Base-by-base conservation (phyloP, 108 stramenopile genomes). In the Cyclotella distinguenda region DNA sequence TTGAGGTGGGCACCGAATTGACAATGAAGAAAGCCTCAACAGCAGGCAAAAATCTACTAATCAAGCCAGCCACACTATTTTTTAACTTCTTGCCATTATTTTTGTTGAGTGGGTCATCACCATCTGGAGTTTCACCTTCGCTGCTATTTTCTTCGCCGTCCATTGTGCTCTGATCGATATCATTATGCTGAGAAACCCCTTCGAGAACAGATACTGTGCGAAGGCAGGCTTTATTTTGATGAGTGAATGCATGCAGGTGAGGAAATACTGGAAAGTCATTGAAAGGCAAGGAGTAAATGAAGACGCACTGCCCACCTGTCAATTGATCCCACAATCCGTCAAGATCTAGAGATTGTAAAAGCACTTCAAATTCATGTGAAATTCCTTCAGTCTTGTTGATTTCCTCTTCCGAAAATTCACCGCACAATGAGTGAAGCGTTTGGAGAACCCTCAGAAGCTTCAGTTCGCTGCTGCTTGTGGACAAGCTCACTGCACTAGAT, bases 1-100 rank as follows among this genome's bases (percentile, higher is more conserved):
- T n/a, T n/a, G 76, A 60, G 18, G 75, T 62, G 16, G 74, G 64
- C 51, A 81, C 77, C 18, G 82, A 84, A 64, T 94, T 94, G 0
- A 94, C 93, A 32, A 97, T 87, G 72, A 98, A 97, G 80, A 98
- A 98, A 8, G 88, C 82, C 74, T 98, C 96, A 56, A 98, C 87
- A 1, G 92, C 79, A 1, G 97, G 97, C 69, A 98, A 84, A 70
- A 98, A 96, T 50, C 95, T 70, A 6, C 91, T 89, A 26, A 97
- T 74, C 26, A 96, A 57, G 26, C 93, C 93, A 30, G 91, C 91
- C 25, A 92, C 80, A 53, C 86, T 86, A 59, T 86, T 94, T 47
- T 93, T 88, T 16, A 91, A 85, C 69, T 94, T 91, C 60, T 89
- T 90, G 23, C 58, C 65, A 36, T 42, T 67, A 25, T 62, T 61